Conservation (phyloP, 2,329 filamentous ascomycete species). For the Penicillium olsonii region DNA sequence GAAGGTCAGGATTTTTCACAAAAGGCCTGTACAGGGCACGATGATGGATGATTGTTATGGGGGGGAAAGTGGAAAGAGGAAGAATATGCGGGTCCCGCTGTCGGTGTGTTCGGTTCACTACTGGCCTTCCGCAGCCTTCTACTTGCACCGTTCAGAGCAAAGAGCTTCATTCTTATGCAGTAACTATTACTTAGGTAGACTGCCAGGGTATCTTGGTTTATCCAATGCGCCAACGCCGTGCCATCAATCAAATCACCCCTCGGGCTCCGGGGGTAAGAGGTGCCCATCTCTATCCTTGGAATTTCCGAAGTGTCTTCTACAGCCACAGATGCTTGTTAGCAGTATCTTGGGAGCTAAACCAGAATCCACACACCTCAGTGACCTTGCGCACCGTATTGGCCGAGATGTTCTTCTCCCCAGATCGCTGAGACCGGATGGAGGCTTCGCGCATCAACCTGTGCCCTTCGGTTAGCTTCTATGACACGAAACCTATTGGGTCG, state of each 20-base stretch:
- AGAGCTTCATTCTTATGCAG: no score
- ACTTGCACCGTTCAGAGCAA: no score
- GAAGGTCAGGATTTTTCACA: slow-evolving; percentile 13
- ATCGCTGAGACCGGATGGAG: slow-evolving; percentile 71
- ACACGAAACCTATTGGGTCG: no score
- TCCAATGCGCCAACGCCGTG: slow-evolving; percentile 1
- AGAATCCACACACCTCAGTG: slow-evolving; percentile 61
- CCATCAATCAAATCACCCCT: slow-evolving; percentile 1
- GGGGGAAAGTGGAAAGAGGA: slow-evolving; percentile 12
- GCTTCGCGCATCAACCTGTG: slow-evolving; percentile 76
- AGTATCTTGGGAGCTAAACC: not conserved
- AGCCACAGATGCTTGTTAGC: slow-evolving; percentile 10
- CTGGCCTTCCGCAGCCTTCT: not conserved
- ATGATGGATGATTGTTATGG: not conserved
- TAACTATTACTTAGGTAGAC: no score
- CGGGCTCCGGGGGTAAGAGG: no score
- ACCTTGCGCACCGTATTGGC: slow-evolving; percentile 76
- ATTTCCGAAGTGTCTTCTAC: slow-evolving; percentile 67
- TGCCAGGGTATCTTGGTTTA: slow-evolving; percentile 4
- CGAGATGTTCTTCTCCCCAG: slow-evolving; percentile 72
- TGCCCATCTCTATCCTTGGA: slow-evolving; percentile 64
- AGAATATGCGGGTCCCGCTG: slow-evolving; percentile 29
- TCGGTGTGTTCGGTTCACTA: slow-evolving; percentile 9
- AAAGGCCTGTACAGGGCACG: slow-evolving; percentile 14
- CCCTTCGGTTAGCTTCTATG: no score